These are phyloP conservation scores for Cotoneaster glaucophyllus DNA, from an alignment of 306 rosid species.

Conservation along the genomic window DNA sequence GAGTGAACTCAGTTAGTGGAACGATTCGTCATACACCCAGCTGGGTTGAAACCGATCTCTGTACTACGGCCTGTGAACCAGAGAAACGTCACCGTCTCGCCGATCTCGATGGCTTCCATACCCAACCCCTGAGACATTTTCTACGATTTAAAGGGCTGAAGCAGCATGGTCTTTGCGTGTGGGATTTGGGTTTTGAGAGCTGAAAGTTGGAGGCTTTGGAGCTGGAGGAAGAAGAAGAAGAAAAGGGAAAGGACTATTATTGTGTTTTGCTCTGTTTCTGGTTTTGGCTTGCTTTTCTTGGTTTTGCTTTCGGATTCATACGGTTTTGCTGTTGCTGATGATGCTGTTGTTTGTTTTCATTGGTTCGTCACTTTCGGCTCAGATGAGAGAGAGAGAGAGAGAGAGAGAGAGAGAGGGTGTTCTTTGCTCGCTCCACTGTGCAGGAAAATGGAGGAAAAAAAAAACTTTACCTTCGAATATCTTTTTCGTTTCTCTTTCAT, in stretches of 20 bases:
- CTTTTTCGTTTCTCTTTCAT: not conserved
- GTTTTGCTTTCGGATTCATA: conserved; percentile 5
- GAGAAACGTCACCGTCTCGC: conserved; percentile 25
- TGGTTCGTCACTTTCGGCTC: conserved; percentile 88
- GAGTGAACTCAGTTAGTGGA: not conserved
- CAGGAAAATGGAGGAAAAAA: conserved; percentile 24
- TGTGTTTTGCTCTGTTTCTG: conserved; percentile 6
- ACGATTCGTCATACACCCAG: not conserved
- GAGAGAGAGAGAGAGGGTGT: not conserved
- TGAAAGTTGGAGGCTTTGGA: not conserved
- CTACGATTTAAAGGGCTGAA: conserved; percentile 9
- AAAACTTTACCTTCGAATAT: not conserved
- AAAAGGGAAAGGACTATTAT: not conserved
- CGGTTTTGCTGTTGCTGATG: conserved; percentile 1
- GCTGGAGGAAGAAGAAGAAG: conserved; percentile 16
- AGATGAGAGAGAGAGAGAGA: not conserved
- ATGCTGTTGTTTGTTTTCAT: conserved; percentile 33
- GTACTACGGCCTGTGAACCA: conserved; percentile 15
- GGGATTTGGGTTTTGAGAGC: not conserved
- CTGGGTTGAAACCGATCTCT: conserved; percentile 23
- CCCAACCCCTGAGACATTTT: conserved; percentile 28
- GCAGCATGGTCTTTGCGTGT: conserved; percentile 10
- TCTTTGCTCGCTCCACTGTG: conserved; percentile 42
- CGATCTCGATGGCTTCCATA: conserved; percentile 36
- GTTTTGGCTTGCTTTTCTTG: not conserved